A percentile compares a stretch with the other conserved stretches of the same genome.
Evolutionary conservation across 257 asterid species (phyloP).

Genomic region (Henckelia pumila): DNA sequence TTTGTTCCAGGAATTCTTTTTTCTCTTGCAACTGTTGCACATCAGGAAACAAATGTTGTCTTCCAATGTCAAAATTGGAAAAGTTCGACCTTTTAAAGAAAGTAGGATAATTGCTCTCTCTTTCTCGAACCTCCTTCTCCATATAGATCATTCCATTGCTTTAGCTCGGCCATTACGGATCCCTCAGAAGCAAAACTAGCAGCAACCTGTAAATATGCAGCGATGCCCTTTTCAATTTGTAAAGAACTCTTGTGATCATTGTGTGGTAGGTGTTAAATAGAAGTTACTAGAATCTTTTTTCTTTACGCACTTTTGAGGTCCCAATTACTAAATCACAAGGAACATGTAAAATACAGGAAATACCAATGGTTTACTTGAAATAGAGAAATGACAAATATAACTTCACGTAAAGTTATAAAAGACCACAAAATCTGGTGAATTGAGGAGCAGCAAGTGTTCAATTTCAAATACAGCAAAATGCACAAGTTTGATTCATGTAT

Average conservation of each 20-base stretch:
- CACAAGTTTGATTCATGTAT: too few relatives aligned
- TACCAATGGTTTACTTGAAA: too few relatives aligned
- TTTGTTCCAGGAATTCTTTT: neutral
- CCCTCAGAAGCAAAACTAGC: slow-evolving; percentile 96
- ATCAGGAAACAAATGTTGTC: neutral
- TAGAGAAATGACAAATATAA: too few relatives aligned
- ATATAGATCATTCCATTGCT: slow-evolving; percentile 90
- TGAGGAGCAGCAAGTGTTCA: too few relatives aligned
- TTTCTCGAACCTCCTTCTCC: slow-evolving; percentile 98
- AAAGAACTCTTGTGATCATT: too few relatives aligned
- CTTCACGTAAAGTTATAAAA: too few relatives aligned
- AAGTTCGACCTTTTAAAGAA: slow-evolving; percentile 42
- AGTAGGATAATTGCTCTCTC: slow-evolving; percentile 80
- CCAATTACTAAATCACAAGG: neutral
- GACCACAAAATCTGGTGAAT: too few relatives aligned
- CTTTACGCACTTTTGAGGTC: neutral
- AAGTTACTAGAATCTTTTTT: neutral
- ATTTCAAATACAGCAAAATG: too few relatives aligned
- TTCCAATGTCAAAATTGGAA: slow-evolving; percentile 6
- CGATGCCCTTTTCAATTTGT: neutral
- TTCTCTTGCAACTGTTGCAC: neutral
- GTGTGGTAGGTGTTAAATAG: neutral
- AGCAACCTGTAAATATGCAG: slow-evolving; percentile 58
- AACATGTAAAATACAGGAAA: neutral
- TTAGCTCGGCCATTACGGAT: slow-evolving; percentile 79